These are phyloP conservation scores for Gastrolobium villosum DNA, from an alignment of 306 rosid genomes.

Conservation along the genomic window DNA sequence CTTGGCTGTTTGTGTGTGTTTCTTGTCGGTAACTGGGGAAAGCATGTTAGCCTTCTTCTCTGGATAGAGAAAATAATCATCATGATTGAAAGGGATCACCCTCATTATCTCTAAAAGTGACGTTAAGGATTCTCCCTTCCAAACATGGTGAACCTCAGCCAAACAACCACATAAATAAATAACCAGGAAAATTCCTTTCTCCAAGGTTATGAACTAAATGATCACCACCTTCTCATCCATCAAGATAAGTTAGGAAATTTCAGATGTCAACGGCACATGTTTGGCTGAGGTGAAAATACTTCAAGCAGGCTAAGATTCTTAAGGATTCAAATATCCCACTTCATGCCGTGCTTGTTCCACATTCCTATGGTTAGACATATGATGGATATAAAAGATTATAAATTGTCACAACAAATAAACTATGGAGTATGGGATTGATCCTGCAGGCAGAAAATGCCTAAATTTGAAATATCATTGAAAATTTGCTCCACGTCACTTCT, in stretches of 20 bases:
- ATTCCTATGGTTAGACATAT: not conserved
- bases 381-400: not conserved
- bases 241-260: not conserved
- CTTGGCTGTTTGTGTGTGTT: not conserved
- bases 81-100: constrained; percentile 19
- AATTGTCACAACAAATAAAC: not conserved
- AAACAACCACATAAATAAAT: constrained; percentile 1
- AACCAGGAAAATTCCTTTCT: not conserved
- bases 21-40: not conserved
- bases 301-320: constrained; percentile 4
- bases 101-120: not conserved
- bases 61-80: not conserved
- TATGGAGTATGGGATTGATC: not conserved
- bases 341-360: not conserved
- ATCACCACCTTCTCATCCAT: constrained; percentile 1
- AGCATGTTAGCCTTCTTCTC: not conserved
- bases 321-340: constrained; percentile 20
- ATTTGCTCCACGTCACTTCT: constrained; percentile 14
- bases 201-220: constrained; percentile 29
- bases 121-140: not conserved
- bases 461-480: not conserved
- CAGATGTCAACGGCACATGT: not conserved
- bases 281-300: not conserved
- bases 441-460: constrained; percentile 1
- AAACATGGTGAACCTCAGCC: not conserved